A percentile compares a stretch with the other conserved stretches of the same genome.
These are phyloP conservation scores for Termitomyces sp. DNA, from an alignment of 768 basidiomycete genomes.

Conservation along the genomic window DNA sequence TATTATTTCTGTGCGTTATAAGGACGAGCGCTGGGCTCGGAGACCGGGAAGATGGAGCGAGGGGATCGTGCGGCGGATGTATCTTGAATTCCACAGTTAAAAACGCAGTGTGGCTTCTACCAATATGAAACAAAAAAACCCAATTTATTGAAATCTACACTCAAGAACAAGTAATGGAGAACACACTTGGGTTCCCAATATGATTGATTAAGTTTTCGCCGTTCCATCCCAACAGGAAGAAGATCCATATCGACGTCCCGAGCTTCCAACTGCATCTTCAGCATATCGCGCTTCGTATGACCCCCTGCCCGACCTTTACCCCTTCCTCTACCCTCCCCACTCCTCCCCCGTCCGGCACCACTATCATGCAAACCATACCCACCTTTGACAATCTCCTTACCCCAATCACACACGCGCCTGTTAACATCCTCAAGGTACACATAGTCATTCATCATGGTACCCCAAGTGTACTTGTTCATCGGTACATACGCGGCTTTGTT, in stretches of 20 bases:
- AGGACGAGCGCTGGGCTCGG: constrained; percentile 39
- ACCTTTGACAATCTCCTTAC: constrained; percentile 59
- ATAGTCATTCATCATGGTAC: constrained; percentile 88
- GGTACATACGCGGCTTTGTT: constrained; percentile 70
- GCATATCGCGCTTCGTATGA: constrained; percentile 56
- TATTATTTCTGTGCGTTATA: constrained; percentile 59
- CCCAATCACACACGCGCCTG: constrained; percentile 70
- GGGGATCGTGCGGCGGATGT: constrained; percentile 44
- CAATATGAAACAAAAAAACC: background rate
- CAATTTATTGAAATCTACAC: constrained; percentile 4
- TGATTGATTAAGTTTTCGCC: constrained; percentile 72
- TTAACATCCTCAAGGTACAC: constrained; percentile 79
- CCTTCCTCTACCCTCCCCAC: constrained; percentile 19
- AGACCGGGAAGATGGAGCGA: constrained; percentile 30
- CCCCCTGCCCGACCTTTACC: constrained; percentile 22
- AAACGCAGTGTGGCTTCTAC: constrained; percentile 60
- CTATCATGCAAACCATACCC: constrained; percentile 36
- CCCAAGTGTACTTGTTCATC: constrained; percentile 82
- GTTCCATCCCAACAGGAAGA: constrained; percentile 79
- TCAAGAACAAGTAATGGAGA: constrained; percentile 9
- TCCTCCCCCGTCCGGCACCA: constrained; percentile 12
- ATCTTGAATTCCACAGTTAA: constrained; percentile 74
- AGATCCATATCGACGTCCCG: constrained; percentile 71
- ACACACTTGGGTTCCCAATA: constrained; percentile 77
- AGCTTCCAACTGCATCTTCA: constrained; percentile 63